phyloP scores from a whole-genome alignment of 352 stramenopile genomes.

The Globisporangium okanoganense region DNA sequence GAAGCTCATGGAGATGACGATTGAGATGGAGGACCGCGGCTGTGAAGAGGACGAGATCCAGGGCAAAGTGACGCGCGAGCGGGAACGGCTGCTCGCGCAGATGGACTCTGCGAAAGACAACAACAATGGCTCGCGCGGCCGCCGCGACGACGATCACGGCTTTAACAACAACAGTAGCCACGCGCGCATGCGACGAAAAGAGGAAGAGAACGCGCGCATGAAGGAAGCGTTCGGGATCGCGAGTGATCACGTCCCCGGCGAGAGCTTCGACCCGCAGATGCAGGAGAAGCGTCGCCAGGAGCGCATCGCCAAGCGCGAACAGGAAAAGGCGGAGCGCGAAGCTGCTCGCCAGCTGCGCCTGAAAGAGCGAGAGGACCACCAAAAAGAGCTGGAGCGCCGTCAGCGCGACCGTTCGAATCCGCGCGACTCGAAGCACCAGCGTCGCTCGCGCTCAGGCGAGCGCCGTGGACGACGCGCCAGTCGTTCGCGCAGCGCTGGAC shows the following conservation, averaged over 20 bases:
- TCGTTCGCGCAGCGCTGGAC: conserved; percentile 11
- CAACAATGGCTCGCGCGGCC: neutral
- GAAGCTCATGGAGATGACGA: conserved; percentile 68
- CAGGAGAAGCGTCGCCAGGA: conserved; percentile 62
- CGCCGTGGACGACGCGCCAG: conserved; percentile 2
- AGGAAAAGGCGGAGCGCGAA: conserved; percentile 51
- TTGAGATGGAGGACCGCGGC: conserved; percentile 74
- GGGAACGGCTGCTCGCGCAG: conserved; percentile 43
- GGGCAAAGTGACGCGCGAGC: conserved; percentile 52
- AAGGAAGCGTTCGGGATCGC: conserved; percentile 72
- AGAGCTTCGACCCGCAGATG: conserved; percentile 76
- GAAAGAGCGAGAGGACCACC: conserved; percentile 36
- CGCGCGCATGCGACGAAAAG: conserved; percentile 52
- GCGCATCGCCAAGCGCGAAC: conserved; percentile 33
- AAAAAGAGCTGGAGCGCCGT: conserved; percentile 24
- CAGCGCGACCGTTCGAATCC: conserved; percentile 26
- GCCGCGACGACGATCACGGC: neutral
- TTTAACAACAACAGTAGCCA: conserved; percentile 40
- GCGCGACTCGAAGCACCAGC: conserved; percentile 14
- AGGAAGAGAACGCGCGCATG: conserved; percentile 61
- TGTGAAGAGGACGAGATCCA: conserved; percentile 68
- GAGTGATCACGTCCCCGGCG: conserved; percentile 63
- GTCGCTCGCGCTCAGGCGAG: conserved; percentile 20
- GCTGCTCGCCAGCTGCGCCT: conserved; percentile 24
- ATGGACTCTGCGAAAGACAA: conserved; percentile 12